phyloP scores from a whole-genome alignment of 768 basidiomycete genomes.

The Lepiota venenata region DNA sequence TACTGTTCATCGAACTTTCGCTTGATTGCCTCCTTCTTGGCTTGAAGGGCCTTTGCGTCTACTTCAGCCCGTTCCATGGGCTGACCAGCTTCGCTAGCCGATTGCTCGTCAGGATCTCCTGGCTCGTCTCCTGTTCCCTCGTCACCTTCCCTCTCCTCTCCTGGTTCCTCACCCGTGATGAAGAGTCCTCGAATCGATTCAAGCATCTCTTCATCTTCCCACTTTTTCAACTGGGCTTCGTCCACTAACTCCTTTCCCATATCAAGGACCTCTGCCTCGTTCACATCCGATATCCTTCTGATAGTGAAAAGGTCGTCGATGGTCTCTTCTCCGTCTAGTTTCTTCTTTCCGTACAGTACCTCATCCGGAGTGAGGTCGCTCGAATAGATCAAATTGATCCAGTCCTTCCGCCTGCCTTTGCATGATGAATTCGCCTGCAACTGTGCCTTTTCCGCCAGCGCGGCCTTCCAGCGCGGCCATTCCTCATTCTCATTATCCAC shows the following conservation, averaged over 20 bases:
- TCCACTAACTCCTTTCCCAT: conserved; percentile 61
- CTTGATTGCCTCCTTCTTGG: conserved; percentile 90
- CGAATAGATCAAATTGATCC: conserved; percentile 85
- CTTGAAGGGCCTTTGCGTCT: conserved; percentile 53
- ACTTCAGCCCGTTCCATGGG: conserved; percentile 20
- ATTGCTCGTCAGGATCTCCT: conserved; percentile 33
- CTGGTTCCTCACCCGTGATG: conserved; percentile 68
- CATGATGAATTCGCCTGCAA: conserved; percentile 40
- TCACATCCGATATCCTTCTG: conserved; percentile 32
- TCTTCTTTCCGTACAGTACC: conserved; percentile 45
- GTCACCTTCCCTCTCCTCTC: conserved; percentile 30
- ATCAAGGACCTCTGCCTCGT: conserved; percentile 57
- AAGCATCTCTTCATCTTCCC: conserved; percentile 83
- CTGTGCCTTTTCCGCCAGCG: conserved; percentile 46
- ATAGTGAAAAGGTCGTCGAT: conserved; percentile 68
- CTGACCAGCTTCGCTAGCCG: conserved; percentile 25
- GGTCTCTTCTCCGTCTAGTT: conserved; percentile 22
- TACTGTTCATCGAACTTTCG: conserved; percentile 97
- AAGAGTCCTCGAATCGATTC: conserved; percentile 87
- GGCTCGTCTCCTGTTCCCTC: conserved; percentile 37
- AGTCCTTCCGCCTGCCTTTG: conserved; percentile 53
- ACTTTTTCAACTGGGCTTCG: conserved; percentile 54
- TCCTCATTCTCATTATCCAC: conserved; percentile 35
- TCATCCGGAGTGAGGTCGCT: conserved; percentile 65
- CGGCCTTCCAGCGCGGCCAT: conserved; percentile 72